Conservation (phyloP, 345 rosid species). For the Iberis pinnata region DNA sequence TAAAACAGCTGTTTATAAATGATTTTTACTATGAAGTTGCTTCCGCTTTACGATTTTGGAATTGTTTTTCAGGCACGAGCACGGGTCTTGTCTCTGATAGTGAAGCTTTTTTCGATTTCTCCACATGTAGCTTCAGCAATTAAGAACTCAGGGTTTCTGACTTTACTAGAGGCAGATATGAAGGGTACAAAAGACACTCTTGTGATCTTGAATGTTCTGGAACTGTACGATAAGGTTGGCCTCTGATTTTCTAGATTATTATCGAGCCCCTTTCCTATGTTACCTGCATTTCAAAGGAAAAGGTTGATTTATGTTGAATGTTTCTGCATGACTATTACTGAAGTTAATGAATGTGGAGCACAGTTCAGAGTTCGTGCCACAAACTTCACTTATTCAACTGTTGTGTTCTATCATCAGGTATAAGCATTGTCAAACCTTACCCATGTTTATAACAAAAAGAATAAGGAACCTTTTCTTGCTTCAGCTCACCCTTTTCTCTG, state of each 20-base stretch:
- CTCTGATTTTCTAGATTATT: slow-evolving; percentile 1
- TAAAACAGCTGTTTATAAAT: slow-evolving; percentile 25
- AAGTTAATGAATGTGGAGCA: slow-evolving; percentile 72
- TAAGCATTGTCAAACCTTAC: slow-evolving; percentile 5
- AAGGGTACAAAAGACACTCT: slow-evolving; percentile 55
- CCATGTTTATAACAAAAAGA: slow-evolving; percentile 1
- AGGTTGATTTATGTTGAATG: not conserved
- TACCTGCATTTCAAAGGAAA: slow-evolving; percentile 9
- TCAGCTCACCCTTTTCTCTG: slow-evolving; percentile 14
- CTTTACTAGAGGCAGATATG: slow-evolving; percentile 68
- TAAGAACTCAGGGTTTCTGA: slow-evolving; percentile 54
- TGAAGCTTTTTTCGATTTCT: slow-evolving; percentile 84
- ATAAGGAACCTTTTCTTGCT: slow-evolving; percentile 2
- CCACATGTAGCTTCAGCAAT: slow-evolving; percentile 55
- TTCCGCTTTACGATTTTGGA: not conserved
- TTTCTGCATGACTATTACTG: slow-evolving; percentile 19
- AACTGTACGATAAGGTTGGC: slow-evolving; percentile 81
- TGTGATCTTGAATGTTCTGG: slow-evolving; percentile 59
- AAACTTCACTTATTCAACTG: slow-evolving; percentile 56
- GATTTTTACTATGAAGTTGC: not conserved
- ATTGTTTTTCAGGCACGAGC: slow-evolving; percentile 64
- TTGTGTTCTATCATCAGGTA: slow-evolving; percentile 71
- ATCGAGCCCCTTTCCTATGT: not conserved
- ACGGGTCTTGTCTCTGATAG: slow-evolving; percentile 68
- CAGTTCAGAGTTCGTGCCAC: slow-evolving; percentile 64